Evolutionary conservation across 805 yeast species (phyloP).

Genomic region (Cephaloascus fragrans): DNA sequence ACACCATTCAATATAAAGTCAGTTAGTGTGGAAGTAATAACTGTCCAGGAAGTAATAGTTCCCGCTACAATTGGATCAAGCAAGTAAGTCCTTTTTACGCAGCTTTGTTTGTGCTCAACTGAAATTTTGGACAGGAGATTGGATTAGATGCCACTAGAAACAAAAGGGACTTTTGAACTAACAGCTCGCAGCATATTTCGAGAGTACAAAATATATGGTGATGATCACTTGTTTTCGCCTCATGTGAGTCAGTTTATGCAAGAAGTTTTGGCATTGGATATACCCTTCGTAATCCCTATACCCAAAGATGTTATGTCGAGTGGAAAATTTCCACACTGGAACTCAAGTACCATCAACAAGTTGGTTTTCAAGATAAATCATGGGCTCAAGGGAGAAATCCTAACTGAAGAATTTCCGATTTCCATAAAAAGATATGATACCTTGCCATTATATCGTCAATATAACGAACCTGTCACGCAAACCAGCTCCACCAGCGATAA

Average conservation of each 20-base stretch:
- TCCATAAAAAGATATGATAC: conserved; percentile 47
- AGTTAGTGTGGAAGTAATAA: conserved; percentile 37
- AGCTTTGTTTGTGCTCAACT: not conserved
- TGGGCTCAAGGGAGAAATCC: not conserved
- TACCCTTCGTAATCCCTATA: conserved; percentile 49
- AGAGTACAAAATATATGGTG: conserved; percentile 22
- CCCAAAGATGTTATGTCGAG: conserved; percentile 46
- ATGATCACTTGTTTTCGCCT: conserved; percentile 25
- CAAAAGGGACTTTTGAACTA: too few species aligned
- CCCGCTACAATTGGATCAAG: conserved; percentile 26
- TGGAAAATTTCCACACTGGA: conserved; percentile 35
- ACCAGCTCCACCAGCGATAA: conserved; percentile 36
- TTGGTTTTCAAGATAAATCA: conserved; percentile 22
- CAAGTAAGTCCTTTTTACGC: conserved; percentile 6
- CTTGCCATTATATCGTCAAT: conserved; percentile 46
- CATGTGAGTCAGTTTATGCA: conserved; percentile 27
- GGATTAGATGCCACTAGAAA: too few species aligned
- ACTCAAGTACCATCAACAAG: conserved; percentile 36
- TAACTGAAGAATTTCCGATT: conserved; percentile 31
- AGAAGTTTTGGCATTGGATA: conserved; percentile 42
- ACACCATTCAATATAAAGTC: conserved; percentile 35
- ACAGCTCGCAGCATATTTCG: conserved; percentile 9
- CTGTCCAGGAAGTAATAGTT: conserved; percentile 37
- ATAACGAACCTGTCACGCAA: conserved; percentile 40
- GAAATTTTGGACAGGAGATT: too few species aligned